These are phyloP conservation scores for Skeletonema grethae DNA, from an alignment of 108 stramenopile species.

Conservation along the genomic window DNA sequence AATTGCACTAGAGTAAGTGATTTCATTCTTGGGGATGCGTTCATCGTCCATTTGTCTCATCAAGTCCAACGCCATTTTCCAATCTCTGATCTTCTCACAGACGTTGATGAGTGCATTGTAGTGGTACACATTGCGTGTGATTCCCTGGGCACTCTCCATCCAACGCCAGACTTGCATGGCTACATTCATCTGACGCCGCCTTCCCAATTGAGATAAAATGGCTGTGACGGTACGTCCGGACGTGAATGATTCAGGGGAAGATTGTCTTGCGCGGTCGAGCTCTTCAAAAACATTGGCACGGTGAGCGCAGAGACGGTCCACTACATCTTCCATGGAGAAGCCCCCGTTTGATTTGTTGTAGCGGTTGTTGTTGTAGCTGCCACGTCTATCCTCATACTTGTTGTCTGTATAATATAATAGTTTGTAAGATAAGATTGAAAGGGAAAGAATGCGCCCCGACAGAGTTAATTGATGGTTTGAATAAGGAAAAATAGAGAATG, in stretches of 20 bases:
- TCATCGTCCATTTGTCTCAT: slow-evolving; percentile 79
- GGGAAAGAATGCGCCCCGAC: slow-evolving; percentile 1
- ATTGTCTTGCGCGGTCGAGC: slow-evolving; percentile 56
- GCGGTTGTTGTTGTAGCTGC: slow-evolving; percentile 17
- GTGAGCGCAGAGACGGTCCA: slow-evolving; percentile 62
- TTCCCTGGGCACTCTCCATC: slow-evolving; percentile 59
- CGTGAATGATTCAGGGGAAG: slow-evolving; percentile 58
- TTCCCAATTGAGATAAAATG: slow-evolving; percentile 71
- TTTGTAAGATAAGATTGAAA: not conserved
- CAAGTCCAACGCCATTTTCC: slow-evolving; percentile 65
- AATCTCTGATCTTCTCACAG: slow-evolving; percentile 79
- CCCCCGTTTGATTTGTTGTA: slow-evolving; percentile 20
- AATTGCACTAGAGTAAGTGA: slow-evolving; percentile 84
- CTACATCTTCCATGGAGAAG: slow-evolving; percentile 57
- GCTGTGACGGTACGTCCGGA: slow-evolving; percentile 78
- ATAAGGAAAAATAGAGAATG: slow-evolving; percentile 1
- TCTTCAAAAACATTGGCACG: slow-evolving; percentile 58
- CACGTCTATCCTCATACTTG: not conserved
- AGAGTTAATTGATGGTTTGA: not conserved
- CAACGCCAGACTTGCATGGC: slow-evolving; percentile 76
- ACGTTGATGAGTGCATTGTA: slow-evolving; percentile 86
- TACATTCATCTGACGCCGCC: slow-evolving; percentile 65
- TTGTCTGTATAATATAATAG: slow-evolving; percentile 4
- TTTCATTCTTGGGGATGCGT: slow-evolving; percentile 79
- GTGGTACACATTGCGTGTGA: slow-evolving; percentile 70